phyloP scores from a whole-genome alignment of 331 rosid genomes.

The Arachis monticola region DNA sequence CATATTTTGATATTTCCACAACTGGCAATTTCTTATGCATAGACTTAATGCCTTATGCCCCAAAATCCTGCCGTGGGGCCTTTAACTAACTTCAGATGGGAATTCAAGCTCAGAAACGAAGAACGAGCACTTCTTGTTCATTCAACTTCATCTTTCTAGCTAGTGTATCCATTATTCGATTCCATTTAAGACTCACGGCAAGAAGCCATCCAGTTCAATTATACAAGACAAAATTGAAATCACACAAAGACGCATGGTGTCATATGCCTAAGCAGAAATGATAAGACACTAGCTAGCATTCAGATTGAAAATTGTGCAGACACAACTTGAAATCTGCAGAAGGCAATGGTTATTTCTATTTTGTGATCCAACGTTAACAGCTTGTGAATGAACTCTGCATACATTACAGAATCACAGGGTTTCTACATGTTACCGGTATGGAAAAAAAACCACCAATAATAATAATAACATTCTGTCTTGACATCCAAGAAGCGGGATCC shows the following conservation, averaged over 20 bases:
- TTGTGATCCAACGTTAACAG: constrained; percentile 2
- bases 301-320: background rate
- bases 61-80: no score
- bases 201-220: background rate
- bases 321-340: background rate
- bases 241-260: background rate
- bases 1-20: background rate
- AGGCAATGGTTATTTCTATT: background rate
- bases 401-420: background rate
- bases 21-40: background rate
- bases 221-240: background rate
- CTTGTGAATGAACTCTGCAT: constrained; percentile 10
- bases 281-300: background rate
- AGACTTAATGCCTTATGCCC: background rate
- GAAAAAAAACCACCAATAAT: constrained; percentile 16
- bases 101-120: background rate
- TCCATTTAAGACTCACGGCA: background rate
- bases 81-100: background rate
- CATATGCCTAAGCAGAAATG: background rate
- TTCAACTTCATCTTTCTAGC: constrained; percentile 10
- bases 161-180: background rate
- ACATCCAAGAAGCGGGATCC: constrained; percentile 12
- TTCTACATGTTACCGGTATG: constrained; percentile 9
- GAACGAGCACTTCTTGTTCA: background rate
- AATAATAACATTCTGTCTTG: constrained; percentile 6